phyloP scores from a whole-genome alignment of 257 asterid genomes.

The Capsicum chinense region DNA sequence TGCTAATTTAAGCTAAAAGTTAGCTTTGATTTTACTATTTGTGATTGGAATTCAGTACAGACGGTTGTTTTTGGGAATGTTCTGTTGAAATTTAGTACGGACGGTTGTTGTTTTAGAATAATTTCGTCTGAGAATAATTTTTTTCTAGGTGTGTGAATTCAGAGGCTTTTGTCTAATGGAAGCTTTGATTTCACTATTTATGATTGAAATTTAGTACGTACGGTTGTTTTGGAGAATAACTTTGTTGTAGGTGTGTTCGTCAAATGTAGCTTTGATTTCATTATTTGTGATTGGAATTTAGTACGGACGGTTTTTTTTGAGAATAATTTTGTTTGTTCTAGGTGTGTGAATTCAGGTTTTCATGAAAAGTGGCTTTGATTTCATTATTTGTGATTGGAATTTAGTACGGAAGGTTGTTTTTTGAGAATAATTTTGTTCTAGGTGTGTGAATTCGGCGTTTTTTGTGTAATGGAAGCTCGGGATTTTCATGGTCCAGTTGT shows the following conservation, averaged over 20 bases:
- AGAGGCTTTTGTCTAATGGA: too few species aligned
- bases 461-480: slow-evolving; percentile 33
- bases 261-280: too few species aligned
- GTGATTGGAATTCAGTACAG: neutral
- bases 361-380: neutral
- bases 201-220: too few species aligned
- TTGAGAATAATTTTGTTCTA: neutral
- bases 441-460: neutral
- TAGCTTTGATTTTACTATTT: neutral
- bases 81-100: neutral
- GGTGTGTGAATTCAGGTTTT: too few species aligned
- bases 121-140: neutral
- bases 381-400: neutral
- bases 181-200: neutral
- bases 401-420: neutral
- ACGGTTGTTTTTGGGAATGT: neutral
- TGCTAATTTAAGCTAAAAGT: neutral
- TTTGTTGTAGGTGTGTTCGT: neutral
- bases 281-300: too few species aligned
- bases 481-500: slow-evolving; percentile 44
- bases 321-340: too few species aligned
- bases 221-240: neutral
- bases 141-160: neutral
- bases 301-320: too few species aligned
- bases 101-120: neutral